Conservation (phyloP, 257 asterid genomes). For the Solanum infundibuliforme region DNA sequence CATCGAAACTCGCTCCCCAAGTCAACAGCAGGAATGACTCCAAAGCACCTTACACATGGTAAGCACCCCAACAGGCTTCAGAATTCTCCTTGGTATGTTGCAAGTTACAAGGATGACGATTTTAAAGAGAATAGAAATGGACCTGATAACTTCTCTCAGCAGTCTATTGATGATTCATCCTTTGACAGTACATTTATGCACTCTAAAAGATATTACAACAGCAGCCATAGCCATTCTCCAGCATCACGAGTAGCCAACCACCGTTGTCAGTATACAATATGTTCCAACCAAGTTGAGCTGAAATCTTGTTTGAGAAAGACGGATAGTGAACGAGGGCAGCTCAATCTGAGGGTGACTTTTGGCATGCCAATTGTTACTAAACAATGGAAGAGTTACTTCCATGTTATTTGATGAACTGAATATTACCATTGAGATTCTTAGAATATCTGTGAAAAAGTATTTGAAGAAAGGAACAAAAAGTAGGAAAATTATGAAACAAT, state of each 20-base stretch:
- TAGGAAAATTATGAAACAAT: neutral
- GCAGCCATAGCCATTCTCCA: neutral
- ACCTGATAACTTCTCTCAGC: neutral
- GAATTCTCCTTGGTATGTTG: neutral
- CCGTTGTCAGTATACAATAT: neutral
- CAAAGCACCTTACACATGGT: slow-evolving; percentile 1
- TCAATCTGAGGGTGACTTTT: slow-evolving; percentile 28
- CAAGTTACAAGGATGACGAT: neutral
- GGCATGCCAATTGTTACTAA: slow-evolving; percentile 4
- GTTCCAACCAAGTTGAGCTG: slow-evolving; percentile 2
- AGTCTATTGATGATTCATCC: neutral
- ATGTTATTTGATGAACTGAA: neutral
- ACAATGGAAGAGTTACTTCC: slow-evolving; percentile 11
- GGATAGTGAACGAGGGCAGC: slow-evolving; percentile 12
- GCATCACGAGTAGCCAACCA: neutral
- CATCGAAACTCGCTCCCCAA: neutral
- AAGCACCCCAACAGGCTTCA: neutral
- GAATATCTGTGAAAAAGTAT: neutral
- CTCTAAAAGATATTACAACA: neutral
- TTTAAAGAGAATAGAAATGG: neutral
- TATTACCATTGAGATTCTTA: neutral
- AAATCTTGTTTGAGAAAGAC: slow-evolving; percentile 32
- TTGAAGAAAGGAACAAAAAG: neutral
- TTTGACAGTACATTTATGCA: slow-evolving; percentile 1
- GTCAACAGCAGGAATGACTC: slow-evolving; percentile 7